phyloP scores from a whole-genome alignment of 2,329 filamentous ascomycete genomes.

The Beauveria varroae region DNA sequence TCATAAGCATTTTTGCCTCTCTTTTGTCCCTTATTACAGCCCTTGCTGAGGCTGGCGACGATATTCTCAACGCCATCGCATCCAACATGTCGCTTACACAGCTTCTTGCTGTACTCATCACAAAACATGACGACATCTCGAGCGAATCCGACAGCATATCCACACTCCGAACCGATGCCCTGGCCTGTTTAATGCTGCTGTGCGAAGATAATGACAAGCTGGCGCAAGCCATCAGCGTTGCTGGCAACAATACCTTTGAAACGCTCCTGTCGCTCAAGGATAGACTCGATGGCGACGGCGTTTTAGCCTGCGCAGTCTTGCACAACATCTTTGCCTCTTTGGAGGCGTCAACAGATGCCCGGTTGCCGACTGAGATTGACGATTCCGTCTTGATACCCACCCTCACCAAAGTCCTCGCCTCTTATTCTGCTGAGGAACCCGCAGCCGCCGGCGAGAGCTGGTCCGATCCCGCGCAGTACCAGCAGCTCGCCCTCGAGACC shows the following conservation, averaged over 20 bases:
- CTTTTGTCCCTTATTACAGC: conserved; percentile 45
- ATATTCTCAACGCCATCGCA: conserved; percentile 49
- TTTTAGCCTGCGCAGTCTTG: conserved; percentile 52
- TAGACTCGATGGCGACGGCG: conserved; percentile 38
- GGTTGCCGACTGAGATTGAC: conserved; percentile 22
- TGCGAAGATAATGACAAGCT: conserved; percentile 53
- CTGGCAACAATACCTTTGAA: conserved; percentile 31
- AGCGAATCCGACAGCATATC: conserved; percentile 35
- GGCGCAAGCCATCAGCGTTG: conserved; percentile 41
- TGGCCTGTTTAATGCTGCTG: conserved; percentile 50
- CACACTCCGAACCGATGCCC: conserved; percentile 35
- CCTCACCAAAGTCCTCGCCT: conserved; percentile 25
- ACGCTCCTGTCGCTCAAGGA: conserved; percentile 41
- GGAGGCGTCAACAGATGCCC: conserved; percentile 16
- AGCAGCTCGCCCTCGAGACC: conserved; percentile 52
- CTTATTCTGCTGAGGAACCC: conserved; percentile 20
- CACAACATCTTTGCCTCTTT: conserved; percentile 53
- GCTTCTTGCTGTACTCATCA: conserved; percentile 48
- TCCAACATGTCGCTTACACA: conserved; percentile 39
- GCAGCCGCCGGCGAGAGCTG: conserved; percentile 27
- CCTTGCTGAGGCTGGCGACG: conserved; percentile 52
- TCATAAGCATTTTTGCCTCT: conserved; percentile 48
- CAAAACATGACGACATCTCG: conserved; percentile 30
- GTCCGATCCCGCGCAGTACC: conserved; percentile 36
- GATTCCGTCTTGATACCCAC: conserved; percentile 29